Evolutionary conservation across 768 basidiomycete genomes (phyloP).

Genomic region (Suillus clintonianus): DNA sequence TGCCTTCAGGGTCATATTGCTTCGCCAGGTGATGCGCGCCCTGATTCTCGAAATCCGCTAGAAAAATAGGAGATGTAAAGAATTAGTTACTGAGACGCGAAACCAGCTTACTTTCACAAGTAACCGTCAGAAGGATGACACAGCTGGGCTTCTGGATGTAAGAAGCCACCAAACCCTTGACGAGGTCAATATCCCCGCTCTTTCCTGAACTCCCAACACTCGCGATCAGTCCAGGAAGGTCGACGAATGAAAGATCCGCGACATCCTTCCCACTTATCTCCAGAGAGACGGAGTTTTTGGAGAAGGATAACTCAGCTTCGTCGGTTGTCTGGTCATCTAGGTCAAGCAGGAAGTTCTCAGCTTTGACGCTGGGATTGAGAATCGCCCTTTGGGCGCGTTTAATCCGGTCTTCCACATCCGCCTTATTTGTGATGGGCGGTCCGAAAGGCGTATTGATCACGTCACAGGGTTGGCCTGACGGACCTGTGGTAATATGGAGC

Average conservation of each 20-base stretch:
- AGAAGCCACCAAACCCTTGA: slow-evolving; percentile 54
- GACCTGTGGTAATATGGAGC: slow-evolving; percentile 46
- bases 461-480: slow-evolving; percentile 37
- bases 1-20: slow-evolving; percentile 58
- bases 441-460: slow-evolving; percentile 48
- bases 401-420: slow-evolving; percentile 64
- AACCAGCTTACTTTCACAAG: slow-evolving; percentile 34
- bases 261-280: slow-evolving; percentile 61
- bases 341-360: slow-evolving; percentile 13
- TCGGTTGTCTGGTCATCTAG: slow-evolving; percentile 5
- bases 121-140: slow-evolving; percentile 67
- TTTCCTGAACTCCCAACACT: slow-evolving; percentile 52
- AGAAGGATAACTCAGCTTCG: slow-evolving; percentile 41
- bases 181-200: slow-evolving; percentile 58
- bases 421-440: slow-evolving; percentile 47
- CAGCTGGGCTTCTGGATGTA: slow-evolving; percentile 71
- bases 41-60: slow-evolving; percentile 85
- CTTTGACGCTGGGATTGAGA: slow-evolving; percentile 49
- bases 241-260: slow-evolving; percentile 65
- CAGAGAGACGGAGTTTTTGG: slow-evolving; percentile 56
- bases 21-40: slow-evolving; percentile 70
- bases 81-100: not conserved
- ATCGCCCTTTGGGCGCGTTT: slow-evolving; percentile 67
- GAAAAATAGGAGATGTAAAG: slow-evolving; percentile 24
- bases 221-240: slow-evolving; percentile 66